phyloP scores from a whole-genome alignment of 768 basidiomycete species.

The Kwoniella newhampshirensis region DNA sequence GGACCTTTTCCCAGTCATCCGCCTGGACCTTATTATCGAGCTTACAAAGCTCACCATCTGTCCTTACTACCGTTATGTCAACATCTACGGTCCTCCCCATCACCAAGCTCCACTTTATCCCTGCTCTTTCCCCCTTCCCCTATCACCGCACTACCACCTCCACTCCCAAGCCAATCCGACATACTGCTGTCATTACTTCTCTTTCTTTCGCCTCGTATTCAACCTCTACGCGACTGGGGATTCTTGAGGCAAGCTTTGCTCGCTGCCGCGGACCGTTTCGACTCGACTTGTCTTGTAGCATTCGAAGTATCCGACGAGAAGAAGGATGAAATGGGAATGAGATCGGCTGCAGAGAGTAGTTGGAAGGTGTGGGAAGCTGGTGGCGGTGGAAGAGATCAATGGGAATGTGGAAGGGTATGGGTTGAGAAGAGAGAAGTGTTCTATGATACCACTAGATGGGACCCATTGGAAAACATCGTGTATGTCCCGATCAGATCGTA shows the following conservation, averaged over 20 bases:
- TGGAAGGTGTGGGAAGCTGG: slow-evolving; percentile 75
- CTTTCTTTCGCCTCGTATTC: slow-evolving; percentile 70
- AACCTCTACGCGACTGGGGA: slow-evolving; percentile 71
- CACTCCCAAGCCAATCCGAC: slow-evolving; percentile 64
- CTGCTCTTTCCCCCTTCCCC: slow-evolving; percentile 57
- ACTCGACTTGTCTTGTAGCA: slow-evolving; percentile 75
- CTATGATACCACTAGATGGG: slow-evolving; percentile 78
- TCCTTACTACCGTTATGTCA: slow-evolving; percentile 51
- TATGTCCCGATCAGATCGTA: slow-evolving; percentile 46
- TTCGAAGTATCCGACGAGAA: slow-evolving; percentile 83
- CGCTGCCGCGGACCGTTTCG: slow-evolving; percentile 81
- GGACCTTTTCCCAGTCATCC: background rate
- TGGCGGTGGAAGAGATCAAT: slow-evolving; percentile 57
- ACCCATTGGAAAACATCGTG: slow-evolving; percentile 70
- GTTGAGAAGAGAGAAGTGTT: slow-evolving; percentile 92
- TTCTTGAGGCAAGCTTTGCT: slow-evolving; percentile 66
- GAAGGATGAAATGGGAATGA: slow-evolving; percentile 73
- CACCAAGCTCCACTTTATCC: slow-evolving; percentile 61
- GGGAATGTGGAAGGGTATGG: slow-evolving; percentile 95
- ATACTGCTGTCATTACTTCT: slow-evolving; percentile 69
- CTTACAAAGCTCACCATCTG: slow-evolving; percentile 54
- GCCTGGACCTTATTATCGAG: slow-evolving; percentile 31
- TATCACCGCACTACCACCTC: slow-evolving; percentile 31
- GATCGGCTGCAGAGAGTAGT: slow-evolving; percentile 73
- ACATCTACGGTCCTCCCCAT: slow-evolving; percentile 61